Percentiles rank a stretch among this genome's conserved stretches.
Evolutionary conservation across 768 basidiomycete species (phyloP).

Genomic region (Boletus rex-veris): DNA sequence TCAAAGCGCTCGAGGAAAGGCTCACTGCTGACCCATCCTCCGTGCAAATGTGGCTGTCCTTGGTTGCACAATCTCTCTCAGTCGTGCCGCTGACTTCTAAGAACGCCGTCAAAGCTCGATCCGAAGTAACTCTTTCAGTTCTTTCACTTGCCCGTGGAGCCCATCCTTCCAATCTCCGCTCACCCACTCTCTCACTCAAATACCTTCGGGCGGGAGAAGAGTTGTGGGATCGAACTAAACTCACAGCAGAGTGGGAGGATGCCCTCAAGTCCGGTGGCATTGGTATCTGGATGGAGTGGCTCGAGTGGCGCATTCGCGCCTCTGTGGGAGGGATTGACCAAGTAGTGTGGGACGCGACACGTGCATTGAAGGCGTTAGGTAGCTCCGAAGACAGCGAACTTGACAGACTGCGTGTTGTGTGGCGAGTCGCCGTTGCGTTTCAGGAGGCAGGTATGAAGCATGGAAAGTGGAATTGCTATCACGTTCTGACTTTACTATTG

Average conservation of each 20-base stretch:
- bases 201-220: conserved; percentile 74
- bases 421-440: conserved; percentile 63
- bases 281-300: conserved; percentile 75
- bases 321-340: conserved; percentile 47
- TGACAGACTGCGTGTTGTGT: conserved; percentile 58
- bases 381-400: conserved; percentile 45
- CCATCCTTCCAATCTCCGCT: conserved; percentile 48
- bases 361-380: conserved; percentile 44
- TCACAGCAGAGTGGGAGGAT: conserved; percentile 65
- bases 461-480: not conserved
- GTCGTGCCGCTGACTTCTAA: conserved; percentile 61
- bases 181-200: conserved; percentile 50
- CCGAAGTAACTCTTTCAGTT: conserved; percentile 68
- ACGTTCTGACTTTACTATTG: conserved; percentile 1
- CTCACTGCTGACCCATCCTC: conserved; percentile 51
- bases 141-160: conserved; percentile 60
- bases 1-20: conserved; percentile 56
- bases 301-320: conserved; percentile 67
- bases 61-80: conserved; percentile 61
- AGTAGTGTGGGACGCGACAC: conserved; percentile 48
- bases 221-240: conserved; percentile 56
- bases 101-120: conserved; percentile 62
- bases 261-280: conserved; percentile 50
- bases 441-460: conserved; percentile 59
- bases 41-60: conserved; percentile 55